Base-by-base conservation (phyloP, 2,329 filamentous ascomycete species). In the Aspergillus brasiliensis region DNA sequence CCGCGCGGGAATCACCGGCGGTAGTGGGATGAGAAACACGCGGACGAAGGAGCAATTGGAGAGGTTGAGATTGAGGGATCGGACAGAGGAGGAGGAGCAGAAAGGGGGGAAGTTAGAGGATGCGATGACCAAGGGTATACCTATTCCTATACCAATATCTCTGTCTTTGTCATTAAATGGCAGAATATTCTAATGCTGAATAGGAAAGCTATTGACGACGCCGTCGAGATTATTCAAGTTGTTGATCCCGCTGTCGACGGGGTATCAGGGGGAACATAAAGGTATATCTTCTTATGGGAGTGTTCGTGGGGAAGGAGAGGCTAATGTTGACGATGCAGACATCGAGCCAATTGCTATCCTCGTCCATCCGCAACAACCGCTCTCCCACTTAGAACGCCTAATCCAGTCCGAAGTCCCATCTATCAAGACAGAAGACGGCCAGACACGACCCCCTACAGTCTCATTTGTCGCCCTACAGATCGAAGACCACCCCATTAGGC, bases 371-470 rank as follows among this genome's bases (percentile, higher is more conserved):
- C 91, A 96, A 63, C 93, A 97, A 71, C 93, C 93, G 0, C 83
- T 97, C 3, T 96, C 91, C 8, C 96, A 97, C 73, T 86, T 97
- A 44, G 91, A 96, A 74, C 86, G 91, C 8, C 80, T 97, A 3
- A 93, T 97, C 49, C 93, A 97, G 71, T 90, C 91, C 56, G 93
- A 97, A 75, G 81, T 97, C 0, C 91, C 91, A 0, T 85, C 86
- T 0, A 81, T 94, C 13, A 80, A 84, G 37, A 81, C 79, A 1
- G 84, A 84, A 58, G 76, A 87, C 51, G 85, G 88, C 8, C 84
- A 86, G 6, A 86, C 91, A 63, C 88, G 88, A 63, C 83, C 91
- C 1, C 91, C 92, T 0, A 84, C 83, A 37, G 84, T 97, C 1
- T 86, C 88, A 38, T 97, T 97, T 71, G 85, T 91, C 28, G 92